These are phyloP conservation scores for Zizania palustris DNA, from an alignment of 202 grass and related monocot genomes.

Conservation along the genomic window DNA sequence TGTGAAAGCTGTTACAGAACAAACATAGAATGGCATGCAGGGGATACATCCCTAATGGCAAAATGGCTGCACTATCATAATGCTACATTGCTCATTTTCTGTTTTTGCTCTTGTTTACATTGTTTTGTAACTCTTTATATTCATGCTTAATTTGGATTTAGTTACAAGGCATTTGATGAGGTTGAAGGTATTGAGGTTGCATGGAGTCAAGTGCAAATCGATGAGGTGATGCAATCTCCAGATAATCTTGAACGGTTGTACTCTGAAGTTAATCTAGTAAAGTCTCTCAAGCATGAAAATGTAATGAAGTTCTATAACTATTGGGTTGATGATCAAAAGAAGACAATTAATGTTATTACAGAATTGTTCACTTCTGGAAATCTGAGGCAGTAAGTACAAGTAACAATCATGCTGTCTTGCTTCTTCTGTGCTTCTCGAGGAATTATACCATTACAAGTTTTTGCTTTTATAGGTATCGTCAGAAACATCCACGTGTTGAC, in stretches of 20 bases:
- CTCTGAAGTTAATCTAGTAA: conserved; percentile 90
- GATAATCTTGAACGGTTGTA: conserved; percentile 80
- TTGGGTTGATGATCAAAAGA: conserved; percentile 85
- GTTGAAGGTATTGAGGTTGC: conserved; percentile 95
- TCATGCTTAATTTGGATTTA: conserved; percentile 42
- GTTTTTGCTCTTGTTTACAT: not conserved
- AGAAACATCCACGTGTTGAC: conserved; percentile 80
- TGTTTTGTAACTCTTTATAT: not conserved
- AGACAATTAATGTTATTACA: conserved; percentile 91
- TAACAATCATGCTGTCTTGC: conserved; percentile 20
- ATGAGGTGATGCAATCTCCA: conserved; percentile 75
- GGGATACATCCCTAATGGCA: not conserved
- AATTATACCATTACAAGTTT: conserved; percentile 1
- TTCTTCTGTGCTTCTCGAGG: conserved; percentile 10
- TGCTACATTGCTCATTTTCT: not conserved
- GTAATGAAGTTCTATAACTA: conserved; percentile 87
- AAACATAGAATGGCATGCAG: not conserved
- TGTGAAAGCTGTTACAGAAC: not conserved
- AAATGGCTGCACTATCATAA: no score
- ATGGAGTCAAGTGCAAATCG: conserved; percentile 86
- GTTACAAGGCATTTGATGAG: conserved; percentile 93
- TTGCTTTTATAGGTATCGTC: conserved; percentile 61
- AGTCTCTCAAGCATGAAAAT: conserved; percentile 86
- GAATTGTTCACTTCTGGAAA: conserved; percentile 92
- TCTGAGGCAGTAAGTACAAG: conserved; percentile 79